Base-by-base conservation (phyloP, 306 rosid genomes). In the Astragalus membranaceus region DNA sequence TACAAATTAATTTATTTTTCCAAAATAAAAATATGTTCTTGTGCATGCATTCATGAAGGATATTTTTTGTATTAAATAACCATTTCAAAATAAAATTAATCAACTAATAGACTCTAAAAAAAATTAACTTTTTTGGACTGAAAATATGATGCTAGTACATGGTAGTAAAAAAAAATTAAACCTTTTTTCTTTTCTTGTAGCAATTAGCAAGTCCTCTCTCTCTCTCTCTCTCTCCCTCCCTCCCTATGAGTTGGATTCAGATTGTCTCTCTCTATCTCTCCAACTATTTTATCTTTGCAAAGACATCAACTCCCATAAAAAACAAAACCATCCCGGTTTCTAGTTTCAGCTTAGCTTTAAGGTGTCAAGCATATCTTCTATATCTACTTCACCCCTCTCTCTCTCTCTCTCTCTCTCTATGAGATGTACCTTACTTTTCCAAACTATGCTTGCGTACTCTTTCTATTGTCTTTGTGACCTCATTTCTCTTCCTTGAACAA, bases 201-300 rank as follows among this genome's bases (percentile, higher is more conserved):
- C n/a, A n/a, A n/a, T n/a, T n/a, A n/a, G n/a, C n/a, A n/a, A n/a
- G n/a, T n/a, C n/a, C n/a, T n/a, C n/a, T n/a, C n/a, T n/a, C n/a
- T 39, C 57, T 69, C 59, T 20, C 23, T 20, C 23, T 20, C 23
- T n/a, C n/a, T n/a, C n/a, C n/a, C n/a, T n/a, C n/a, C n/a, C 4
- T 1, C 3, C 36, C 36, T 6, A 35, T 35, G 7, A 35, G 39
- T 35, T 35, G 5, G 8, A 5, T 5, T 35, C 51, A 61, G n/a
- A n/a, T n/a, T n/a, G n/a, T n/a, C 43, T 36, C 64, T 68, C 66
- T 68, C 60, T 75, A 77, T 81, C 88, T 55, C 96, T 44, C 88
- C 92, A 87, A 87, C 87, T 88, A 90, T 90, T 90, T 85, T 70
- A 78, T 80, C 83, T 79, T 81, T 80, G 72, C 48, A 68, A 51